Base-by-base conservation (phyloP, 2,329 filamentous ascomycete species). In the Paraphaeosphaeria sporulosa region DNA sequence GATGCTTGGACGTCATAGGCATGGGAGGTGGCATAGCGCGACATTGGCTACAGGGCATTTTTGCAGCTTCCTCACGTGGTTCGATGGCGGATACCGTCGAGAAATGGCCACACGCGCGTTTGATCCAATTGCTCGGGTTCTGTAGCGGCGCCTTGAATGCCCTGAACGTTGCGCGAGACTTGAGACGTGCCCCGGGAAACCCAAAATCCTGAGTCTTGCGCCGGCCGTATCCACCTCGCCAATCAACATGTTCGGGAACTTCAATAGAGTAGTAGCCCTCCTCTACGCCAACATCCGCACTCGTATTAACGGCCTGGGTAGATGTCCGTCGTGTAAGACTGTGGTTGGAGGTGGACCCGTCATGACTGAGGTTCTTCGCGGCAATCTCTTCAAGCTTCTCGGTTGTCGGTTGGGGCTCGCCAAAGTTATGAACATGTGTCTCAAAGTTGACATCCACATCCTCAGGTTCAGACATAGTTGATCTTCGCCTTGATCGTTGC, bases 131-230 rank as follows among this genome's bases (percentile, higher is more conserved):
- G 3, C 60, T 58, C 23, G 71, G 69, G 46, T 71, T 64, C 50
- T 64, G 58, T 3, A 71, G 55, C n/a, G 67, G 58, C 21, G 64
- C 64, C 27, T 60, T 63, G 19, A 51, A 61, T 12, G 58, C 53
- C 40, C 55, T 51, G 42, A 56, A 62, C 9, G 66, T 62, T 36
- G 61, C 42, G 38, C 57, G 46, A 38, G 64, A 63, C 38, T 70
- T 74, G 55, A 74, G 71, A 21, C 65, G 66, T 54, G 73, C 74
- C 43, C 74, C 72, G 36, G 71, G 74, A 47, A 67, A 77, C 25
- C 74, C 72, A 51, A 77, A 76, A 48, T 77, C 72, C 46, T 69
- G 63, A 8, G 71, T 74, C 25, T 65, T 65, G 34, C 73, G 72
- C 46, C 71, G 72, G 17, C 74, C 72, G 21, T 72, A 77, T n/a